Evolutionary conservation across 75 land plant genomes (phyloP), one percentile per base, ranked within the genome.

Genomic region (Picea sitchensis): DNA sequence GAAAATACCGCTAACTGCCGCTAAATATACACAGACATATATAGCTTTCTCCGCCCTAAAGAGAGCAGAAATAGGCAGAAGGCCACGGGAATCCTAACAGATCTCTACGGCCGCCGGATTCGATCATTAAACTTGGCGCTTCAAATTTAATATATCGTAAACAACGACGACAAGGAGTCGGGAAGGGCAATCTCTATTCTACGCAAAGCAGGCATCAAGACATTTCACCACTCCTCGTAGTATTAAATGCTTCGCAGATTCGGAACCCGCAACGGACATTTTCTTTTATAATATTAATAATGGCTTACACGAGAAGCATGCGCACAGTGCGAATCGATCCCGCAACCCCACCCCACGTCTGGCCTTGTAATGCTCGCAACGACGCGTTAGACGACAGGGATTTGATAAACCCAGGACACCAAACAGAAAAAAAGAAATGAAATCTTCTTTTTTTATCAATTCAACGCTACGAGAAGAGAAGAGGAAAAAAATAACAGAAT

Each of bases 241-340:
- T 60, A 5, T 17, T 18, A 60, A 60, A 60, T 60, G n/a, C 62
- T 17, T 60, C 1, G n/a, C 18, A n/a, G 15, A 18, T 67, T 34
- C 36, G 36, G 32, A 32, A 34, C 32, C 32, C 36, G 41, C 71
- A 17, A 15, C 20, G 3, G 41, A 17, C 41, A 67, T 34, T 67
- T 67, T 20, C 71, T 15, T 31, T 51, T 51, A 65, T 31, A 31
- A 14, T 36, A 31, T 0, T 34, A 67, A 34, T 67, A 34, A 67
- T 31, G 38, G 68, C 68, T 65, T 65, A 65, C 72, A 68, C 72
- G 72, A 68, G 47, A 38, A 18, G 15, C 72, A 65, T 14, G 15
- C 5, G 14, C 31, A 65, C 26, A 13, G 30, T 31, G 11, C 12
- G 13, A 64, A 67, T 1, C 3, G 34, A 67, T 31, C 71, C 17